A percentile compares a stretch with the other conserved stretches of the same genome.
Evolutionary conservation across 345 rosid genomes (phyloP).

Genomic region (Citrus glauca): DNA sequence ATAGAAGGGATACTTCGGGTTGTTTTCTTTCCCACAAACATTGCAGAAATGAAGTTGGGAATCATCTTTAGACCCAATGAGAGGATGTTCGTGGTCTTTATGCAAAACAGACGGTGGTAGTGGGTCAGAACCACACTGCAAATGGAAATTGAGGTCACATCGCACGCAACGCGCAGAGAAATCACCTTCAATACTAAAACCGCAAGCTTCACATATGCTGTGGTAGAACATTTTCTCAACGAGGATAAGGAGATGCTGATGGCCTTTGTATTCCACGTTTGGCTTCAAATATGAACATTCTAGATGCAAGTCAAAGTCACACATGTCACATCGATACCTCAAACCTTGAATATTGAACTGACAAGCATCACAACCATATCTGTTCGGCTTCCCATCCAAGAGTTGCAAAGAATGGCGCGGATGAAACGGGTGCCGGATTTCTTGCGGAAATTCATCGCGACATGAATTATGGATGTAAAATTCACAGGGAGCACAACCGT

Average conservation of each 20-base stretch:
- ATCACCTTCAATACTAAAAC: neutral
- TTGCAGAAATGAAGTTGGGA: neutral
- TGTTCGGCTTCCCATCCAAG: too few species aligned
- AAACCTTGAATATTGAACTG: neutral
- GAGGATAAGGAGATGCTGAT: neutral
- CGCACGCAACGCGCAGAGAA: neutral
- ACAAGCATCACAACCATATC: neutral
- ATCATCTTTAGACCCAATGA: neutral
- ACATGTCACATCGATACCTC: neutral
- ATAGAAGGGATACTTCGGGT: neutral
- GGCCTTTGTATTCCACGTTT: neutral
- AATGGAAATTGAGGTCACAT: neutral
- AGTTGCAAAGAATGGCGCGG: neutral
- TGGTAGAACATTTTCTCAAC: fast-evolving
- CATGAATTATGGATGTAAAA: neutral
- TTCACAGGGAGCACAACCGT: neutral
- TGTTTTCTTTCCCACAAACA: neutral
- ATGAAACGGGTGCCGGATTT: neutral
- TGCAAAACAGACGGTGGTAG: neutral
- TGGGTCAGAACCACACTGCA: neutral
- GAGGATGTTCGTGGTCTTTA: neutral
- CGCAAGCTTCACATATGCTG: neutral
- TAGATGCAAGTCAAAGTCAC: neutral
- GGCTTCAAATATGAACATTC: neutral
- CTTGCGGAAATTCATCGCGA: neutral